Evolutionary conservation across 2,329 filamentous ascomycete genomes (phyloP).

Genomic region (Aphanoascus verrucosus): DNA sequence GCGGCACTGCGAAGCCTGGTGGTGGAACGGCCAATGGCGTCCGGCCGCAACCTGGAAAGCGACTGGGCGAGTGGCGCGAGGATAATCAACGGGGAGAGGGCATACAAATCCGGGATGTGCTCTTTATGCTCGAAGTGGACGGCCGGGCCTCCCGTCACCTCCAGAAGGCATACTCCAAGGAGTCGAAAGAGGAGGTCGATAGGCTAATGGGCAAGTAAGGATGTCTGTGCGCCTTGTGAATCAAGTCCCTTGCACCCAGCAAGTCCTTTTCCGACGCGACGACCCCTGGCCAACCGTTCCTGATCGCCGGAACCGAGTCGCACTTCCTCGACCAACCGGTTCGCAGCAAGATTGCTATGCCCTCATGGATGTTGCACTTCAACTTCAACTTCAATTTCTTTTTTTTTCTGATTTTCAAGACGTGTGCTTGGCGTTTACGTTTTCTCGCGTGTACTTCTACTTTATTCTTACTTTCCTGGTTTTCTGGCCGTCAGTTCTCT

Average conservation of each 20-base stretch:
- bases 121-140: slow-evolving; percentile 68
- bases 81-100: slow-evolving; percentile 61
- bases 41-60: slow-evolving; percentile 39
- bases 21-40: slow-evolving; percentile 21
- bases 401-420: not conserved
- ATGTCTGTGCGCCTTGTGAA: not conserved
- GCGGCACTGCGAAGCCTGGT: slow-evolving; percentile 18
- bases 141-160: slow-evolving; percentile 42
- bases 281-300: slow-evolving; percentile 1
- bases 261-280: not conserved
- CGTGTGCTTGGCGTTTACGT: slow-evolving; percentile 1
- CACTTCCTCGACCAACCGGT: slow-evolving; percentile 3
- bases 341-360: not conserved
- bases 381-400: not conserved
- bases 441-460: slow-evolving; percentile 1
- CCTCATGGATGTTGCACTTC: not conserved
- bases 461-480: not conserved
- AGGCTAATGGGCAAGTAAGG: slow-evolving; percentile 8
- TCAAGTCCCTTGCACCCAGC: not conserved
- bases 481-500: not conserved
- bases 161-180: slow-evolving; percentile 35
- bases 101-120: slow-evolving; percentile 75
- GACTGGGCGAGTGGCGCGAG: slow-evolving; percentile 66
- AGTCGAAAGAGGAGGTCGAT: slow-evolving; percentile 30
- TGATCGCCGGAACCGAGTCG: not conserved